These are phyloP conservation scores for Trichoderma arundinaceum DNA, from an alignment of 2,329 filamentous ascomycete genomes.

Conservation along the genomic window DNA sequence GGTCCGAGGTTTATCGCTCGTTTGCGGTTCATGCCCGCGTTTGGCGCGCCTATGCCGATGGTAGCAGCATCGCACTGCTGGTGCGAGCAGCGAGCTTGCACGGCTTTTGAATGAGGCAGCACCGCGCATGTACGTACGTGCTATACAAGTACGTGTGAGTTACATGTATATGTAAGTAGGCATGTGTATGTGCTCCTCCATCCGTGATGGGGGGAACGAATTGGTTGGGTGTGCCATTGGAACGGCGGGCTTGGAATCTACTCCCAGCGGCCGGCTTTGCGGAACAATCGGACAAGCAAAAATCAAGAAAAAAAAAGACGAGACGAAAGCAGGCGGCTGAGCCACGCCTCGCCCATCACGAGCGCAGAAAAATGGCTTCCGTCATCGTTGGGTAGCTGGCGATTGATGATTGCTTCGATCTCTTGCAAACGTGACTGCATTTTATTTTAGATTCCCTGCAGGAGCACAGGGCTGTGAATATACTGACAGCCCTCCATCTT, in stretches of 20 bases:
- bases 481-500: no score
- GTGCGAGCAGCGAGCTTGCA: neutral
- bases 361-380: no score
- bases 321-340: neutral
- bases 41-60: constrained; percentile 23
- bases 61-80: no score
- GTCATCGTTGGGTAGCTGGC: neutral
- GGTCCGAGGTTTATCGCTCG: neutral
- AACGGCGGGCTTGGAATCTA: neutral
- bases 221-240: no score
- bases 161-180: no score
- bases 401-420: constrained; percentile 10
- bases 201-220: no score
- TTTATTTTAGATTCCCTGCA: no score
- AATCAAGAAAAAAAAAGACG: constrained; percentile 19
- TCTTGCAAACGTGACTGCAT: constrained; percentile 8
- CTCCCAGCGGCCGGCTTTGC: constrained; percentile 1
- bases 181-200: neutral
- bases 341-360: neutral
- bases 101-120: no score
- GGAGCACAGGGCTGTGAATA: no score
- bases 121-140: no score
- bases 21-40: constrained; percentile 1
- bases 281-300: constrained; percentile 15
- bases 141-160: no score